Conservation (phyloP, 257 asterid species). For the Capsicum pubescens region DNA sequence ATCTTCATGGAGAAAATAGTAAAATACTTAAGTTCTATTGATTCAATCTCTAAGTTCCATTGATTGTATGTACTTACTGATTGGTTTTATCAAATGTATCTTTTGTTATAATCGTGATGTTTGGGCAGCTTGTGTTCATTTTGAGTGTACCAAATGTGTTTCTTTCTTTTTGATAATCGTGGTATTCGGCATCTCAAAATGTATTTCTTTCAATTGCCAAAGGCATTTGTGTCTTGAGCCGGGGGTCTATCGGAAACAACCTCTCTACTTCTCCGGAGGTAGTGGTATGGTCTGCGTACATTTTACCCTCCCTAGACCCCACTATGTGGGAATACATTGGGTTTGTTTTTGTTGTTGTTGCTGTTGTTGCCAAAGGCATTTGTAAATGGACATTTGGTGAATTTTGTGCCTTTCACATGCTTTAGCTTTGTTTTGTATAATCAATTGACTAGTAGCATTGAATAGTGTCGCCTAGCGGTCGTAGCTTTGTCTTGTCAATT, state of each 20-base stretch:
- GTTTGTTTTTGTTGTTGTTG: too few species aligned
- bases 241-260: too few species aligned
- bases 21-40: not conserved
- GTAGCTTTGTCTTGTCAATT: not conserved
- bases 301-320: too few species aligned
- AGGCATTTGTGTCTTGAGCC: too few species aligned
- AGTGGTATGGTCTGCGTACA: too few species aligned
- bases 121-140: not conserved
- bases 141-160: not conserved
- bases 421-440: not conserved
- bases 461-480: too few species aligned
- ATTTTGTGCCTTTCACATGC: not conserved
- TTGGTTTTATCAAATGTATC: not conserved
- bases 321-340: too few species aligned
- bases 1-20: not conserved
- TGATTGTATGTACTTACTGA: not conserved
- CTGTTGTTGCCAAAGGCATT: not conserved
- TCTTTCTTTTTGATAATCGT: not conserved
- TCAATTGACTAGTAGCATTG: too few species aligned
- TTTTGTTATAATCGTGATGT: not conserved
- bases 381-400: not conserved
- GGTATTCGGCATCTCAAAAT: not conserved
- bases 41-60: not conserved
- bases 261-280: too few species aligned
- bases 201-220: not conserved